Evolutionary conservation across 1,139 yeast genomes (phyloP), one percentile per base, ranked within the genome.

Genomic region (Saccharomyces hybrid): DNA sequence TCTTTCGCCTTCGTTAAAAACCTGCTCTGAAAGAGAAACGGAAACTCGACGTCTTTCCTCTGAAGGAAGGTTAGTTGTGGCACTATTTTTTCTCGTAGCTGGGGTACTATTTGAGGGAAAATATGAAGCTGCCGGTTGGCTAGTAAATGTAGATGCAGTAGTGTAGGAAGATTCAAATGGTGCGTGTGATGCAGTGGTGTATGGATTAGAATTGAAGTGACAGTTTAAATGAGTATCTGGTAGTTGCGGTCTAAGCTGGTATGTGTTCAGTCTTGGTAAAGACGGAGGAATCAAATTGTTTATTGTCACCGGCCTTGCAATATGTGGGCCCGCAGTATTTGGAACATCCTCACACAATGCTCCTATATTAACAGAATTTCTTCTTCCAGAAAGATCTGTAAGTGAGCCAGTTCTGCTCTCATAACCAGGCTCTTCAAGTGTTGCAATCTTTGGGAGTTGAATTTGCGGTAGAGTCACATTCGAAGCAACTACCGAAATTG

Each of bases 1-100:
- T 14, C 51, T 58, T 52, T 63, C 68, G 38, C 61, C 61, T 27
- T 59, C 61, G 44, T 55, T 57, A 28, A 46, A 47, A 20, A 53
- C 31, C 13, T 46, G 52, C 30, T 41, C 27, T 14, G 52, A 32
- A 47, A 50, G 30, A 49, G 50, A 23, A 53, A 47, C 26, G 3
- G 44, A 38, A 13, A 16, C 25, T 11, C 44, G 44, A 38, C 44
- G 44, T 38, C 7, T 5, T 11, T 20, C 44, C 11, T 38, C 44
- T 3, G 25, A 20, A 11, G 20, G 44, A 11, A n/a, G 9, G 11
- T 7, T 38, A 13, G 20, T 38, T 5, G 44, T 38, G 26, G n/a
- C 11, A 11, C 52, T 47, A 49, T 49, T 32, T 34, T 54, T 48
- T 44, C 47, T 28, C 31, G 53, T 48, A 6, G 55, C 32, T 14